phyloP scores from a whole-genome alignment of 176 grass and related monocot genomes.

The Cocos nucifera region DNA sequence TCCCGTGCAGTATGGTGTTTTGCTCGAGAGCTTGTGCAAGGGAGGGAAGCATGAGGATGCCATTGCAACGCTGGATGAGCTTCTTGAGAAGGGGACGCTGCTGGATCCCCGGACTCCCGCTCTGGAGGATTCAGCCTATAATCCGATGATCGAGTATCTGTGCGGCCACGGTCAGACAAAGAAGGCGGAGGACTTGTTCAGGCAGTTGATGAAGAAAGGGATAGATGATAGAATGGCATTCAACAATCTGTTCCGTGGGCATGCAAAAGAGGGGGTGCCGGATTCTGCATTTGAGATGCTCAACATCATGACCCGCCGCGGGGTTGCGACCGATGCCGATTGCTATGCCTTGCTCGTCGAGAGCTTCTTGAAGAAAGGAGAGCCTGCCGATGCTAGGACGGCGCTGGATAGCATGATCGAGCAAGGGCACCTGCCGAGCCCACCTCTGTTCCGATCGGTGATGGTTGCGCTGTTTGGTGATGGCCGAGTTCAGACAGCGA shows the following conservation, averaged over 20 bases:
- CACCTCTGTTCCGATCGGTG: constrained; percentile 66
- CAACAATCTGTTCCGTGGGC: constrained; percentile 69
- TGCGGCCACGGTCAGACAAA: constrained; percentile 54
- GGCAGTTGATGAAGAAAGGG: constrained; percentile 98
- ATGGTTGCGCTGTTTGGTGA: constrained; percentile 53
- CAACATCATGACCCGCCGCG: constrained; percentile 53
- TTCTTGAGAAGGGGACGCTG: constrained; percentile 66
- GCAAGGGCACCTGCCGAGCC: constrained; percentile 67
- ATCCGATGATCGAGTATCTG: constrained; percentile 71
- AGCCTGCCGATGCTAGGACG: constrained; percentile 61
- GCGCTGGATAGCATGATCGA: constrained; percentile 90
- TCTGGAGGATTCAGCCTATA: constrained; percentile 48
- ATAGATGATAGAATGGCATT: constrained; percentile 69
- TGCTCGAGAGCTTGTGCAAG: constrained; percentile 69
- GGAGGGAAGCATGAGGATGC: constrained; percentile 50
- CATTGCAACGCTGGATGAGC: constrained; percentile 57
- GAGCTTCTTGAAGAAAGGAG: constrained; percentile 70
- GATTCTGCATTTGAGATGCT: constrained; percentile 66
- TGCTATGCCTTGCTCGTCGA: constrained; percentile 51
- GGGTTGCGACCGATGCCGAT: constrained; percentile 53
- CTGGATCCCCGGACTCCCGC: constrained; percentile 43
- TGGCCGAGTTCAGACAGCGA: constrained; percentile 69
- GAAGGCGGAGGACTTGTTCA: constrained; percentile 86
- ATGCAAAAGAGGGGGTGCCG: constrained; percentile 67
- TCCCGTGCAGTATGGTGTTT: constrained; percentile 54